These are phyloP conservation scores for Populus alba DNA, from an alignment of 345 rosid species.

Conservation along the genomic window DNA sequence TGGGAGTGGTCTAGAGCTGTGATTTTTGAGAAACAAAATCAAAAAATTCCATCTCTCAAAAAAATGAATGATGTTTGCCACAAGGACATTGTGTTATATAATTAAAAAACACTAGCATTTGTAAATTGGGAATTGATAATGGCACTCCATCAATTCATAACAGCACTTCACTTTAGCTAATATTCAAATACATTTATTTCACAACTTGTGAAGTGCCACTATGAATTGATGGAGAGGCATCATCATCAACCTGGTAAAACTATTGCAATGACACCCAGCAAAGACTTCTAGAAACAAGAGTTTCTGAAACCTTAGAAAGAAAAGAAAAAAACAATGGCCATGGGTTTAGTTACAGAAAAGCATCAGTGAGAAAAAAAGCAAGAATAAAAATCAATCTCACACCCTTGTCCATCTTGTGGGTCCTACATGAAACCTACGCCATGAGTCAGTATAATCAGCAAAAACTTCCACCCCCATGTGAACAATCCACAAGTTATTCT, in stretches of 20 bases:
- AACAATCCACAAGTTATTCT: background rate
- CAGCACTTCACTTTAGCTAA: background rate
- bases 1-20: background rate
- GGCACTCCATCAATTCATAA: background rate
- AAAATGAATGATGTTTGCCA: slow-evolving; percentile 1
- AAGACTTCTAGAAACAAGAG: slow-evolving; percentile 3
- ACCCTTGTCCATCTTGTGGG: background rate
- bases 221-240: background rate
- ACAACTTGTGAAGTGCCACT: background rate
- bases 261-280: slow-evolving; percentile 6
- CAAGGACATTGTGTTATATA: background rate
- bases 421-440: no score
- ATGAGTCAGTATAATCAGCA: background rate
- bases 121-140: background rate
- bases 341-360: background rate
- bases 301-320: slow-evolving; percentile 10
- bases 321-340: background rate
- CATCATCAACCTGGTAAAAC: background rate
- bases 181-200: background rate
- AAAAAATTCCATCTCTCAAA: background rate
- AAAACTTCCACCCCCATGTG: background rate
- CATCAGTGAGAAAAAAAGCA: background rate
- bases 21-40: background rate
- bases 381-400: background rate
- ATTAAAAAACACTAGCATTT: no score